Conservation (phyloP, 805 yeast species). For the Teunomyces funiuensis region DNA sequence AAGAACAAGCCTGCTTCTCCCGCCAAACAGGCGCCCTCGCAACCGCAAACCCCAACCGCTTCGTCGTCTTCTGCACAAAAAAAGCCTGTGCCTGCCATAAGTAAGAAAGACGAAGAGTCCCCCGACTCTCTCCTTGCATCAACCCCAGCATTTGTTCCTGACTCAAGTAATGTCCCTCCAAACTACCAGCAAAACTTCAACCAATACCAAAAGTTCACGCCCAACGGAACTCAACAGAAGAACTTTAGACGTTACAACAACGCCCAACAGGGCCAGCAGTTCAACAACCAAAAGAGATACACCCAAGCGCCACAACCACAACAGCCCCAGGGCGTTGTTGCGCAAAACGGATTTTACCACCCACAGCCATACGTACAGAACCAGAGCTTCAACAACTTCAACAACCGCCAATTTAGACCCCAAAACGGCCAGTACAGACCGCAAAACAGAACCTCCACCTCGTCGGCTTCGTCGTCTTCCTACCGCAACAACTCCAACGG, state of each 20-base stretch:
- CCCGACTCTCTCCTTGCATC: slow-evolving; percentile 3
- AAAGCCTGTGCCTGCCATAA: slow-evolving; percentile 7
- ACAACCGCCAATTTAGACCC: slow-evolving; percentile 29
- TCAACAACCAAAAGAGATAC: slow-evolving; percentile 16
- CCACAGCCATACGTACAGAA: slow-evolving; percentile 30
- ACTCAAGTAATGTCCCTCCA: slow-evolving; percentile 9
- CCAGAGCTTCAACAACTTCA: slow-evolving; percentile 24
- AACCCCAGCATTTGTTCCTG: slow-evolving; percentile 5
- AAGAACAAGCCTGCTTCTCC: slow-evolving; percentile 28
- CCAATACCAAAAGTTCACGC: slow-evolving; percentile 13
- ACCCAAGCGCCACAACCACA: slow-evolving; percentile 17
- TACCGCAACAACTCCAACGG: slow-evolving; percentile 18
- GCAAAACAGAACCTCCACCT: slow-evolving; percentile 14
- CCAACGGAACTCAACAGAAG: slow-evolving; percentile 20
- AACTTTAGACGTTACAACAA: slow-evolving; percentile 29
- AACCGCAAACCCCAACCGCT: slow-evolving; percentile 1
- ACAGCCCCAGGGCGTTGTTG: slow-evolving; percentile 5
- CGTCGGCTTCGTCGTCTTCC: no score
- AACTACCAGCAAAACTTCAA: slow-evolving; percentile 12
- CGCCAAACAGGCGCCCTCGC: slow-evolving; percentile 14
- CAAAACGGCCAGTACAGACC: slow-evolving; percentile 20
- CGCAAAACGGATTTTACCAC: slow-evolving; percentile 28
- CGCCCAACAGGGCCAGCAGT: slow-evolving; percentile 17
- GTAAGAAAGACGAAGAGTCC: slow-evolving; percentile 10
- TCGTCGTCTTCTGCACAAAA: slow-evolving; percentile 7